These are phyloP conservation scores for Orbilia blumenaviensis DNA, from an alignment of 2,329 filamentous ascomycete species.

Conservation along the genomic window DNA sequence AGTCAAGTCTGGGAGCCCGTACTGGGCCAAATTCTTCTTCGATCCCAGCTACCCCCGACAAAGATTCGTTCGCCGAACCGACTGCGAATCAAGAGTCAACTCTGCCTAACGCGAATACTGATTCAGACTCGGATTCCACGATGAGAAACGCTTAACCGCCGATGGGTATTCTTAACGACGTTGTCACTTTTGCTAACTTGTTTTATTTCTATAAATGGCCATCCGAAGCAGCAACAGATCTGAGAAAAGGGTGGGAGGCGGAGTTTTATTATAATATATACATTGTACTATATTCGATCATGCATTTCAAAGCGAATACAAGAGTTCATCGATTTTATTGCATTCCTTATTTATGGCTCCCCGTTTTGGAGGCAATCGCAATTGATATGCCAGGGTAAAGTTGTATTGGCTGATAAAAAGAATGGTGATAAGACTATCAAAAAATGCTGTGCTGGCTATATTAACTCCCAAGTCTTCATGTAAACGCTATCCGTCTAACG, in stretches of 20 bases:
- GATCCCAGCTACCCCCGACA: neutral
- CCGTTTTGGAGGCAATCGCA: no score
- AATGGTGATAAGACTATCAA: neutral
- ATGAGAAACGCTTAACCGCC: neutral
- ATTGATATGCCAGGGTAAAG: no score
- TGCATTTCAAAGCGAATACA: neutral
- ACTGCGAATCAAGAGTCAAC: no score
- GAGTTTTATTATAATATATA: neutral
- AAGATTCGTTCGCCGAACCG: neutral
- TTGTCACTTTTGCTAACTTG: neutral
- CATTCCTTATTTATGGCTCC: neutral
- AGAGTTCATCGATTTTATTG: neutral
- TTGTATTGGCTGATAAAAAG: neutral
- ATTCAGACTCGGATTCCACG: neutral
- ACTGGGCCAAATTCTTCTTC: no score
- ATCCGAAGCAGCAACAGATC: no score
- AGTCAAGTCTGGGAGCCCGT: no score
- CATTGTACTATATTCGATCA: conserved; percentile 5
- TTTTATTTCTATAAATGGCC: no score
- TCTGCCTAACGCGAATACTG: neutral
- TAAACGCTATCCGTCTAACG: neutral
- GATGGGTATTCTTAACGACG: neutral
- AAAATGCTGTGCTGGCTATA: neutral
- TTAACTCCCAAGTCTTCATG: neutral
- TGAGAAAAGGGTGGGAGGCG: neutral